Base-by-base conservation (phyloP, 768 basidiomycete genomes). In the Coprinopsis cinerea region DNA sequence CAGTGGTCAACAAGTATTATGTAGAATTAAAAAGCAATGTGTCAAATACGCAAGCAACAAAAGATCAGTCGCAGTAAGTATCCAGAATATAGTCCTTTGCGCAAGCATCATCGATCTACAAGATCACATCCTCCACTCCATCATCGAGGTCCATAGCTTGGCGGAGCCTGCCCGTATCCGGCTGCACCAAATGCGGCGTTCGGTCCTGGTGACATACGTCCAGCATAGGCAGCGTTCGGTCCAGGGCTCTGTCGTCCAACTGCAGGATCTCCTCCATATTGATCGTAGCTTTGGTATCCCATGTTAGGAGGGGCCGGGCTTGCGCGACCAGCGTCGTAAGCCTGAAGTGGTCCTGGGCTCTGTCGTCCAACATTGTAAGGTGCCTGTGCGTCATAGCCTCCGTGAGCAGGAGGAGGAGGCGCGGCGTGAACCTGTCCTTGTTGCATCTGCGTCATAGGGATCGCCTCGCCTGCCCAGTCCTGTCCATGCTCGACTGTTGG, bases 361-460 rank as follows among this genome's bases (percentile, higher is more conserved):
- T 59, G 61, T 54, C 66, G 60, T 39, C 64, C 66, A 25, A 22
- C 49, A 25, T 61, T 64, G 48, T 72, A 75, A 20, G 66, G 65
- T 46, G 60, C 52, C 28, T 67, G 52, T 53, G 53, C 57, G 22
- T 51, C 39, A 45, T 42, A 42, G 11, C 41, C 40, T 27, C 35
- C 49, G 18, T 44, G 34, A 11, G 42, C 11, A 9, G 17, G 34
- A 40, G 26, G 36, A 49, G 14, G 18, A 22, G 10, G 28, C 27
- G 37, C 22, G n/a, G 10, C 45, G 22, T 32, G 35, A 27, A 4
- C 46, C 44, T 4, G 25, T 22, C 17, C 39, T 15, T 36, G 41
- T 47, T 59, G 65, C 74, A 83, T 74, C 59, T 85, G 82, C 0
- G 78, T 87, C 88, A 90, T 89, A 17, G 85, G 83, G 44, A 86